Evolutionary conservation across 306 rosid genomes (phyloP), one percentile per base, ranked within the genome.

Genomic region (Pyrus pyrifolia): DNA sequence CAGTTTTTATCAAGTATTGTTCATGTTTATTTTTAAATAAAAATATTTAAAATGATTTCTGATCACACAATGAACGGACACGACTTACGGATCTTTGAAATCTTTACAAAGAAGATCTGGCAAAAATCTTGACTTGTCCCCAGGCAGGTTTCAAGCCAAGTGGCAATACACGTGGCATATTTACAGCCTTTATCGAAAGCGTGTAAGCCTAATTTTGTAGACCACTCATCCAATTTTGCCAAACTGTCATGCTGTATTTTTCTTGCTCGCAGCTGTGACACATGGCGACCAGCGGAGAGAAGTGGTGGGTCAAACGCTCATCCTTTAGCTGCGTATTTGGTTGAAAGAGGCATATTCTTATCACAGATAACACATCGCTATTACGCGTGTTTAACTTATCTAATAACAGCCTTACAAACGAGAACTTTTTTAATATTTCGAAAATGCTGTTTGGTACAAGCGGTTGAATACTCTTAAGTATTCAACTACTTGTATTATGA

Each of bases 61-160:
- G 6, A 1, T 0, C 3, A 1, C 1, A 33, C 35, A 6, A 33
- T 33, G 7, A 33, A 33, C 1, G 35, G 35, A 33, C 1, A 33
- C 7, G 35, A 33, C 1, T 5, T 1, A 4, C 6, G 1, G 6
- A 33, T 33, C 0, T 33, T 1, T 0, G 35, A 5, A 0, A 33
- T 33, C 0, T 1, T 33, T 1, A 31, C 35, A 4, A 31, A 31
- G 6, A 33, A 1, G 35, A 4, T 31, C 6, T 6, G 35, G 1
- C 6, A 1, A 31, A 7, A 33, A 33, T 33, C 35, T 1, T 1
- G 1, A 33, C 6, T 1, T 0, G 7, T 33, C 6, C 0, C 38
- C 5, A 7, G 38, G 7, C 38, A 35, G 40, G 8, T 35, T 0
- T 35, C 6, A 35, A 60, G 65, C 19, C 31, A 68, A 49, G 31